Evolutionary conservation across 1,284 basidiomycete genomes (phyloP).

Genomic region (Polyporus tsugae): DNA sequence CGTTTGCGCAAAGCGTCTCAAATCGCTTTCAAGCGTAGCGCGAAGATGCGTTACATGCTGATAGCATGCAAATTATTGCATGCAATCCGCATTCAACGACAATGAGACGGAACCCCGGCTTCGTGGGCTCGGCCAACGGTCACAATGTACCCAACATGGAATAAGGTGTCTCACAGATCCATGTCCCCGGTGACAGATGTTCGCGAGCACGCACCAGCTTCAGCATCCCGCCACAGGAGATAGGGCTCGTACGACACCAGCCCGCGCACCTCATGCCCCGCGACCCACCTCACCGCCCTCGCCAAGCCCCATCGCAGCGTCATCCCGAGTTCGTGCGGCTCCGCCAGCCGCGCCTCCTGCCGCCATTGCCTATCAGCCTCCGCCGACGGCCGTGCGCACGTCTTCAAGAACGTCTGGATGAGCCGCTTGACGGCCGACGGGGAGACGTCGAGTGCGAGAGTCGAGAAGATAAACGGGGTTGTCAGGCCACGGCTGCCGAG

Average conservation of each 20-base stretch:
- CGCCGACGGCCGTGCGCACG: conserved; percentile 54
- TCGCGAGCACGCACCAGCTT: conserved; percentile 65
- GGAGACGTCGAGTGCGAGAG: conserved; percentile 85
- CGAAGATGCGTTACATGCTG: not conserved
- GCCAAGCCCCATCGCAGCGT: conserved; percentile 86
- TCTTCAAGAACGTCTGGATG: conserved; percentile 77
- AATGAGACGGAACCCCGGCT: not conserved
- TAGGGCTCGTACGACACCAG: conserved; percentile 84
- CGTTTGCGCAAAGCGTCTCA: not conserved
- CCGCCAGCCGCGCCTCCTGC: conserved; percentile 84
- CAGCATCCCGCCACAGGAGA: conserved; percentile 77
- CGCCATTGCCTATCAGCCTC: conserved; percentile 69
- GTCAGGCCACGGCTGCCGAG: conserved; percentile 79
- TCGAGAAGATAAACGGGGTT: conserved; percentile 90
- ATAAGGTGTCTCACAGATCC: not conserved
- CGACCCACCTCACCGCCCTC: conserved; percentile 71
- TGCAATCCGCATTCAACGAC: not conserved
- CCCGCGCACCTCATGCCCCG: conserved; percentile 73
- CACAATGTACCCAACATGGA: not conserved
- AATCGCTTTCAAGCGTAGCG: not conserved
- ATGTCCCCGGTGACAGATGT: not conserved
- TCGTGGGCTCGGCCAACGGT: not conserved
- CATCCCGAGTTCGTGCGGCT: conserved; percentile 88
- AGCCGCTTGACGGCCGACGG: conserved; percentile 75
- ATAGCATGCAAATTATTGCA: no score